phyloP scores from a whole-genome alignment of 306 rosid species.

The Styphnolobium japonicum region DNA sequence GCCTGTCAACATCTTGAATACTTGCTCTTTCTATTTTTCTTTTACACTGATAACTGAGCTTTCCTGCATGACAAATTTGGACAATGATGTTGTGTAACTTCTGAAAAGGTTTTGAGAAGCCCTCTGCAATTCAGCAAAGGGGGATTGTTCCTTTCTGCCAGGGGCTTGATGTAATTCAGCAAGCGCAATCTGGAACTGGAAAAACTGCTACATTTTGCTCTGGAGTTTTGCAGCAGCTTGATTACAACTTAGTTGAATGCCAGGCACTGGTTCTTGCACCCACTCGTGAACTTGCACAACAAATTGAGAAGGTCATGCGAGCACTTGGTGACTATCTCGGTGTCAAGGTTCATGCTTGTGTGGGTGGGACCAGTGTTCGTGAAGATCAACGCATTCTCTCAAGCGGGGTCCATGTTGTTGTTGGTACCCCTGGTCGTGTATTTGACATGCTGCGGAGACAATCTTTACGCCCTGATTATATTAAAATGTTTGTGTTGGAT shows the following conservation, averaged over 20 bases:
- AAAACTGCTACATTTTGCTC: constrained; percentile 73
- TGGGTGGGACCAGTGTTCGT: constrained; percentile 73
- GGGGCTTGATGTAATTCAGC: constrained; percentile 74
- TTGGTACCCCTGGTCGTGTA: constrained; percentile 75
- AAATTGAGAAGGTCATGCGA: constrained; percentile 72
- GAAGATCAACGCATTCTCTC: constrained; percentile 66
- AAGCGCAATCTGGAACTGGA: constrained; percentile 75
- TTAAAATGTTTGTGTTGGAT: constrained; percentile 63
- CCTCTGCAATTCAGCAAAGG: constrained; percentile 73
- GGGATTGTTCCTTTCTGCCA: constrained; percentile 74
- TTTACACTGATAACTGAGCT: not conserved
- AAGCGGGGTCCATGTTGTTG: constrained; percentile 66
- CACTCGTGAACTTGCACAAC: constrained; percentile 68
- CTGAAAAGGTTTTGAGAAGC: constrained; percentile 60
- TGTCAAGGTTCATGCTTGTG: constrained; percentile 70
- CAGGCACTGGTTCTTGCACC: constrained; percentile 70
- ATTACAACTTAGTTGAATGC: constrained; percentile 54
- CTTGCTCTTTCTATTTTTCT: not conserved
- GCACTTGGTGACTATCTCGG: constrained; percentile 71
- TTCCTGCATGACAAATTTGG: not conserved
- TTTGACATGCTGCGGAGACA: constrained; percentile 69
- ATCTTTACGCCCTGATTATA: constrained; percentile 57
- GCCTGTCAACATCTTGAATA: not conserved
- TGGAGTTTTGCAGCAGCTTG: constrained; percentile 66
- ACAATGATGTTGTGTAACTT: constrained; percentile 5